phyloP scores from a whole-genome alignment of 73 alveolate species.

The Effrenium voratum region DNA sequence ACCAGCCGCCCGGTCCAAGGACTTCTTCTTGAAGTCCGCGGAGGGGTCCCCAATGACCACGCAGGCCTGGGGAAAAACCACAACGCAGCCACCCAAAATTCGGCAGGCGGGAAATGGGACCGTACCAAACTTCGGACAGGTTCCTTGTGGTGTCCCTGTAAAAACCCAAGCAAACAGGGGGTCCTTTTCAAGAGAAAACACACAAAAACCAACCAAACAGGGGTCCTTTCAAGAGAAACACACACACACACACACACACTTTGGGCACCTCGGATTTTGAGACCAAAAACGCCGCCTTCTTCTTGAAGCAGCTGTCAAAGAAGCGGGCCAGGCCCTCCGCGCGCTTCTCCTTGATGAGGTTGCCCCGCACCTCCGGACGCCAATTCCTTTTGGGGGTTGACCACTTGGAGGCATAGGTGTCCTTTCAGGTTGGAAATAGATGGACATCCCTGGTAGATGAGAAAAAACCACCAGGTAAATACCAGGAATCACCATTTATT shows the following conservation, averaged over 20 bases:
- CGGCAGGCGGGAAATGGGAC: too few relatives aligned
- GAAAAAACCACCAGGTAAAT: background rate
- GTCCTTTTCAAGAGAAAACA: too few relatives aligned
- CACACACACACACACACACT: background rate
- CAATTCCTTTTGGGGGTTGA: background rate
- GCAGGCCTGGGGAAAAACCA: background rate
- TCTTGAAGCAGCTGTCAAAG: conserved; percentile 71
- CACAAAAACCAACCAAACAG: too few relatives aligned
- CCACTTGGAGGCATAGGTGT: too few relatives aligned
- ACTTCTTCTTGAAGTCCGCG: conserved; percentile 67
- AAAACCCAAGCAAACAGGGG: too few relatives aligned
- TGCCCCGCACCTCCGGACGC: conserved; percentile 16
- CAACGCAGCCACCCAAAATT: background rate
- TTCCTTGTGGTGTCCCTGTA: too few relatives aligned
- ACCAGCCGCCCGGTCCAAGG: background rate
- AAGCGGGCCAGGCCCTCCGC: background rate
- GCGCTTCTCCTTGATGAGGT: conserved; percentile 43
- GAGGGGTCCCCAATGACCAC: conserved; percentile 63
- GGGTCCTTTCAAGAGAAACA: too few relatives aligned
- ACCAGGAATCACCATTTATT: too few relatives aligned
- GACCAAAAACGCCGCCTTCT: background rate
- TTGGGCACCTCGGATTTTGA: background rate
- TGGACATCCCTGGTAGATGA: background rate
- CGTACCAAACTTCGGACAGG: too few relatives aligned
- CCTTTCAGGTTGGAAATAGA: background rate